A percentile compares a stretch with the other conserved stretches of the same genome.
phyloP scores from a whole-genome alignment of 495 filamentous ascomycete species.

The Podospora bellae-mahoneyi region DNA sequence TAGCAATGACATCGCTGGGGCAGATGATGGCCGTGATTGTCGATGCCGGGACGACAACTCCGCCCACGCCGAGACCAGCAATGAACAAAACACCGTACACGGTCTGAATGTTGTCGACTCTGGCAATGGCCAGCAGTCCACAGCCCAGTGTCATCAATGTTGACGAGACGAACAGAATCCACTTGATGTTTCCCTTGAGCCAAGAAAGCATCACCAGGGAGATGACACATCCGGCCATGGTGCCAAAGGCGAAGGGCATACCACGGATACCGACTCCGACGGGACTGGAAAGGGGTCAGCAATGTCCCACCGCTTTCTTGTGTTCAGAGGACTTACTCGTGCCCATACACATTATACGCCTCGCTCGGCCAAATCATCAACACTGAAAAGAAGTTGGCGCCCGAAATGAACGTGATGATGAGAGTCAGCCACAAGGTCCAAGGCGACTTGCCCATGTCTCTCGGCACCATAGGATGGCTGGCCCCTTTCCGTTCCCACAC shows the following conservation, averaged over 20 bases:
- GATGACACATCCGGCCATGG: constrained; percentile 59
- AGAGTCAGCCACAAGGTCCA: constrained; percentile 61
- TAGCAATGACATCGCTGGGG: constrained; percentile 69
- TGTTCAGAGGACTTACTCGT: constrained; percentile 42
- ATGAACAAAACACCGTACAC: constrained; percentile 62
- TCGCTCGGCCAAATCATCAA: constrained; percentile 73
- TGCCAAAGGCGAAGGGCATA: constrained; percentile 62
- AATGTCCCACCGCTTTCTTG: too few species aligned
- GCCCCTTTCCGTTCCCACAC: constrained; percentile 63
- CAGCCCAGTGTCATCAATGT: constrained; percentile 69
- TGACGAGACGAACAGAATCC: constrained; percentile 59
- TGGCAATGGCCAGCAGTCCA: constrained; percentile 56
- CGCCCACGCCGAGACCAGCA: constrained; percentile 67
- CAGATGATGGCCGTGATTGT: constrained; percentile 64
- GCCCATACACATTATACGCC: constrained; percentile 70
- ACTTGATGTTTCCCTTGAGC: constrained; percentile 60
- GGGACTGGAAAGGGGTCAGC: constrained; percentile 36
- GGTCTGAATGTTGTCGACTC: constrained; percentile 55
- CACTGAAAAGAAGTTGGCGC: constrained; percentile 73
- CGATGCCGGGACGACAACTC: constrained; percentile 65
- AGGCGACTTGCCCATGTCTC: constrained; percentile 59
- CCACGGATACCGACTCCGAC: constrained; percentile 64
- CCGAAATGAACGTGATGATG: constrained; percentile 69
- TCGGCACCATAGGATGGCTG: constrained; percentile 64
- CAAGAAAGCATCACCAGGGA: constrained; percentile 59